Evolutionary conservation across 352 stramenopile species (phyloP).

Genomic region (Phytophthora pisi): DNA sequence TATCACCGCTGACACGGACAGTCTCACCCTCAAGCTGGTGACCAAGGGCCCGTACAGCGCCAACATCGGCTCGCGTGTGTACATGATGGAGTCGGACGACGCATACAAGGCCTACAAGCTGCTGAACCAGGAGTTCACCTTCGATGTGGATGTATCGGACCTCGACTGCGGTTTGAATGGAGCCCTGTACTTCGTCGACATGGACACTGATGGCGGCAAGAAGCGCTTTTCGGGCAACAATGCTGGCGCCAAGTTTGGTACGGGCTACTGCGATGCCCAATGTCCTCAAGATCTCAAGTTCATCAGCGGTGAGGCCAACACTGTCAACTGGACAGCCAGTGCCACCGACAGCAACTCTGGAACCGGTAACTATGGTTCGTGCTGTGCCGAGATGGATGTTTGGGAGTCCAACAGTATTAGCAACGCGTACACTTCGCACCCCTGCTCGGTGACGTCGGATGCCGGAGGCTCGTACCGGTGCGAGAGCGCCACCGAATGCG

Average conservation of each 20-base stretch:
- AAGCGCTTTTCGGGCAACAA: conserved; percentile 7
- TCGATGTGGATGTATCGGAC: conserved; percentile 53
- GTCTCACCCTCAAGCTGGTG: conserved; percentile 39
- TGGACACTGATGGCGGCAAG: conserved; percentile 49
- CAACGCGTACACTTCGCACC: conserved; percentile 43
- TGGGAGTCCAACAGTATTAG: conserved; percentile 49
- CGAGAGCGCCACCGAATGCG: conserved; percentile 19
- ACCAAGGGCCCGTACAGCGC: conserved; percentile 47
- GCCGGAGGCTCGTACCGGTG: conserved; percentile 32
- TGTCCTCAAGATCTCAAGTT: conserved; percentile 62
- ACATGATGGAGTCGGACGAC: conserved; percentile 33
- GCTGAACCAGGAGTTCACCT: conserved; percentile 57
- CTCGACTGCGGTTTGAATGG: conserved; percentile 51
- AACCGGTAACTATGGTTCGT: conserved; percentile 43
- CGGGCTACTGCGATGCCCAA: conserved; percentile 47
- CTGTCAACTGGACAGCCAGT: conserved; percentile 39
- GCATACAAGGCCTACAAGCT: conserved; percentile 51
- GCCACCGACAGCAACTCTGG: conserved; percentile 39
- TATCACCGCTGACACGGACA: conserved; percentile 32
- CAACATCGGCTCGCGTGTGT: conserved; percentile 56
- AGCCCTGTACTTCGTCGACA: conserved; percentile 61
- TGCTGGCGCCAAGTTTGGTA: conserved; percentile 9
- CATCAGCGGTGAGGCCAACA: conserved; percentile 58
- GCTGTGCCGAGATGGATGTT: conserved; percentile 57
- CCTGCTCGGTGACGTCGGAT: conserved; percentile 28